Conservation (phyloP, 495 filamentous ascomycete genomes). For the Lasiosphaeris hirsuta region DNA sequence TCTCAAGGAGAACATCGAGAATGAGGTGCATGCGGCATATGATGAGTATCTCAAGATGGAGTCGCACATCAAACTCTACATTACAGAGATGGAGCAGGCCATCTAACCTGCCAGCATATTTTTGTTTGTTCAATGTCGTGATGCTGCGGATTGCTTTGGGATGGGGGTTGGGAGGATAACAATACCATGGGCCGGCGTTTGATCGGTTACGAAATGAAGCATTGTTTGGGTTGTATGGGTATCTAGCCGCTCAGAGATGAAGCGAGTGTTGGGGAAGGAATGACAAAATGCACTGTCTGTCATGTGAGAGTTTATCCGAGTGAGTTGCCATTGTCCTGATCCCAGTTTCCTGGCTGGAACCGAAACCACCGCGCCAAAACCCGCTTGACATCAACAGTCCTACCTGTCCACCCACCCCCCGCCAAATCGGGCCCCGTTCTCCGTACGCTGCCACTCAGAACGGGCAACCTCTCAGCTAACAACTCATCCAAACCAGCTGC, state of each 20-base stretch:
- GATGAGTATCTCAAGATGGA: slow-evolving; percentile 96
- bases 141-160: background rate
- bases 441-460: slow-evolving; percentile 60
- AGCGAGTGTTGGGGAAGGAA: background rate
- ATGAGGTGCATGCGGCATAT: slow-evolving; percentile 79
- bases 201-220: slow-evolving; percentile 23
- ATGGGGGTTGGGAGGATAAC: slow-evolving; percentile 6
- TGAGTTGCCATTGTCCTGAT: background rate
- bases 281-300: background rate
- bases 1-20: slow-evolving; percentile 94
- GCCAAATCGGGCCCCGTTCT: slow-evolving; percentile 40
- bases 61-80: slow-evolving; percentile 93
- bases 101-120: slow-evolving; percentile 46
- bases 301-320: background rate
- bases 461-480: slow-evolving; percentile 56
- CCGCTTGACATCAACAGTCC: slow-evolving; percentile 60
- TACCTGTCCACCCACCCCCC: slow-evolving; percentile 61
- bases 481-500: slow-evolving; percentile 27
- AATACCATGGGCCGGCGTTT: slow-evolving; percentile 27
- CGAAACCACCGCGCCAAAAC: slow-evolving; percentile 72
- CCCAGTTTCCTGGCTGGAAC: slow-evolving; percentile 46
- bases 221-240: background rate
- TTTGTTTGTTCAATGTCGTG: slow-evolving; percentile 17
- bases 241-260: background rate
- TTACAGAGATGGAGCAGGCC: slow-evolving; percentile 96